Evolutionary conservation across 768 basidiomycete species (phyloP), one percentile per base, ranked within the genome.

Genomic region (Tylopilus vinaceipallidus): DNA sequence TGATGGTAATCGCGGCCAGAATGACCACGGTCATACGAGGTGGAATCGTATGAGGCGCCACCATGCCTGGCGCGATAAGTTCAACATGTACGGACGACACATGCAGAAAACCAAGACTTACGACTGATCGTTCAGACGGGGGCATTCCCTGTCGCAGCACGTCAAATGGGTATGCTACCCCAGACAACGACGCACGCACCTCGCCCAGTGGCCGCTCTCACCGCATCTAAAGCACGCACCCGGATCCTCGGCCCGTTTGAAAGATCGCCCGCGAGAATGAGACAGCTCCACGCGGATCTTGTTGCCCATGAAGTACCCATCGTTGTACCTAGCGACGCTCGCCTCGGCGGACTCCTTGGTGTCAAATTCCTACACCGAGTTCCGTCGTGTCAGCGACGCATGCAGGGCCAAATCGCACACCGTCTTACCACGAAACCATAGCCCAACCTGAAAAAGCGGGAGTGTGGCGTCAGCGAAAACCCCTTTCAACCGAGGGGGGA

Each of bases 291-390:
- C 91, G 11, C 88, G 83, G 48, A 94, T 91, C 73, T 89, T 91
- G 67, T 91, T 91, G 36, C 91, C 91, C 89, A 94, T 90, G 66
- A 94, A 94, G 54, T 76, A 85, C 2, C 91, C 90, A 73, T 92
- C 90, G 54, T 94, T 80, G 59, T 93, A 94, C 64, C 91, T 91
- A 5, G 83, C 80, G 6, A 93, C 88, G 51, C 89, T 90, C 66
- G 89, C 86, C 64, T 92, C 89, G 2, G 91, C 91, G 34, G 91
- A 86, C 58, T 86, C 84, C 39, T 80, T 78, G 42, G 50, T 84
- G 27, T 91, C 89, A 56, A 93, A 93, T 81, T 92, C 91, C 90
- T 93, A 40, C 41, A 26, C 23, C 33, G 2, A 38, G 22, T 1
- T 23, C 35, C 19, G 14, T 33, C 14, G 23, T 13, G 13, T 57